Percentiles rank a stretch among this genome's conserved stretches.
These are phyloP conservation scores for Eucalyptus sp. DNA, from an alignment of 345 rosid species.

Conservation along the genomic window DNA sequence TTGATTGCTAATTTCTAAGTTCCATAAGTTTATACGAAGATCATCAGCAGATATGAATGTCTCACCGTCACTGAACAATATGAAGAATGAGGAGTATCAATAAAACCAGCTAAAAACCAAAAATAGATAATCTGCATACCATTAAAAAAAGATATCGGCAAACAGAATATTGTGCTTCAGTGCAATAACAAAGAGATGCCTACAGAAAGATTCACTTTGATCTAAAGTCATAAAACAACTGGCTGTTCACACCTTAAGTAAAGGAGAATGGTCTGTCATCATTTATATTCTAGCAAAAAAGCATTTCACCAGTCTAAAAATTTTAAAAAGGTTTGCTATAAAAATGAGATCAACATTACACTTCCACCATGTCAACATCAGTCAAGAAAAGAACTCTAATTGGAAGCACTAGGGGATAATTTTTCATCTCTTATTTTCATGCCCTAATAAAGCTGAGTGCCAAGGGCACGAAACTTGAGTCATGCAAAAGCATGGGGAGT, in stretches of 20 bases:
- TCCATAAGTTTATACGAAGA: slow-evolving; percentile 96
- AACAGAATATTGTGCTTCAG: background rate
- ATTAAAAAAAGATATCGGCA: background rate
- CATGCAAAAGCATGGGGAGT: background rate
- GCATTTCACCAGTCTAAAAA: background rate
- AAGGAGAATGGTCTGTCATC: background rate
- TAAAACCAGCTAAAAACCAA: background rate
- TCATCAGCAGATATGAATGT: slow-evolving; percentile 98
- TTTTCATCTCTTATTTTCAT: background rate
- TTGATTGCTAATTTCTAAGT: slow-evolving; percentile 90
- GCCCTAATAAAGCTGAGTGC: background rate
- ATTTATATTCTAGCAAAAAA: background rate
- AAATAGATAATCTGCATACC: background rate
- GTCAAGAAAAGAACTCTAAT: background rate
- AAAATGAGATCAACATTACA: background rate
- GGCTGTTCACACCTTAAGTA: background rate
- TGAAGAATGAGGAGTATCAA: background rate
- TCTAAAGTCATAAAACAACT: background rate
- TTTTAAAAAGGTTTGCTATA: background rate
- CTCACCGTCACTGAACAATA: slow-evolving; percentile 66
- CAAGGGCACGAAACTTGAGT: background rate
- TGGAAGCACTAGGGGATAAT: background rate
- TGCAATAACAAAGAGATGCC: background rate
- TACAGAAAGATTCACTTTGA: background rate
- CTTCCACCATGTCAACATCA: background rate